Conservation (phyloP, 352 stramenopile genomes). For the Aphanomyces euteiches region DNA sequence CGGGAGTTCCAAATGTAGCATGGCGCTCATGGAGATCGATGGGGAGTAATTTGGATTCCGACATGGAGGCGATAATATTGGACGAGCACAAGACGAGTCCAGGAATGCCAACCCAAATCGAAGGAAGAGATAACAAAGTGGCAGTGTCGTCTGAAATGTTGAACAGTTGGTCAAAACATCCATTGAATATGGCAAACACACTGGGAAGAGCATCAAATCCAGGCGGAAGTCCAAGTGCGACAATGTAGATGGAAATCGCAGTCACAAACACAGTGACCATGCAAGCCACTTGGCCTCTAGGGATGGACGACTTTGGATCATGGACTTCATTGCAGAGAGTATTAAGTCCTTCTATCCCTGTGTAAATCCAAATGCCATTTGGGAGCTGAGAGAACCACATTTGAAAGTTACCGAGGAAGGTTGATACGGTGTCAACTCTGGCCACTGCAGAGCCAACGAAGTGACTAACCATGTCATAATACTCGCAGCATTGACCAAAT, state of each 20-base stretch:
- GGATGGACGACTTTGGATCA: conserved; percentile 31
- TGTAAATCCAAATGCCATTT: no score
- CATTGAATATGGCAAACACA: conserved; percentile 31
- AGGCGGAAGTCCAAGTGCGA: conserved; percentile 38
- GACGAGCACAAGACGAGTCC: conserved; percentile 35
- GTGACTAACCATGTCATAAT: no score
- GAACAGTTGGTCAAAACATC: conserved; percentile 37
- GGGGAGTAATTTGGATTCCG: conserved; percentile 40
- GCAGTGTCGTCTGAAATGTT: conserved; percentile 28
- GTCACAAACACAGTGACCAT: conserved; percentile 38
- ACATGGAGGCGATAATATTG: conserved; percentile 41
- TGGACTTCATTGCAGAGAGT: no score
- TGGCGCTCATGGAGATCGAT: conserved; percentile 20
- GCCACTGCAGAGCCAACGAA: no score
- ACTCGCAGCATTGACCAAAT: no score
- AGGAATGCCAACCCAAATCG: conserved; percentile 38
- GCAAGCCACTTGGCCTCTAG: conserved; percentile 28
- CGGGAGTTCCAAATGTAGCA: conserved; percentile 35
- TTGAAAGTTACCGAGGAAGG: no score
- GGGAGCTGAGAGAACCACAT: no score
- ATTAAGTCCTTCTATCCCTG: no score
- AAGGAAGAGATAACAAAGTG: conserved; percentile 37
- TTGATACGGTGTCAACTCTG: no score
- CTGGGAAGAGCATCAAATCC: conserved; percentile 33
- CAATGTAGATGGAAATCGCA: conserved; percentile 41